Percentiles rank a stretch among this genome's conserved stretches.
These are phyloP conservation scores for Quercus variabilis DNA, from an alignment of 306 rosid species.

Conservation along the genomic window DNA sequence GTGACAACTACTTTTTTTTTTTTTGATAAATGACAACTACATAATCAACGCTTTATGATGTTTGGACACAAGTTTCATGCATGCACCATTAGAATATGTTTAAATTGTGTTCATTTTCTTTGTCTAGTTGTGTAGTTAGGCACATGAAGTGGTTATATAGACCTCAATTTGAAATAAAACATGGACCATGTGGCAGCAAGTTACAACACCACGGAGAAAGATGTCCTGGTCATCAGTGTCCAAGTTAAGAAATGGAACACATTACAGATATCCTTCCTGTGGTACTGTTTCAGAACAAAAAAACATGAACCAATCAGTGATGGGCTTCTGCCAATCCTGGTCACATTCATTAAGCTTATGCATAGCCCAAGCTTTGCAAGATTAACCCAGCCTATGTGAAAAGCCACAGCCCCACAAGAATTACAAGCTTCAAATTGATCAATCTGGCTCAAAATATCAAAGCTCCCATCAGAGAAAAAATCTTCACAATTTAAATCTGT, in stretches of 20 bases:
- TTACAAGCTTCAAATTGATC: neutral
- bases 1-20: neutral
- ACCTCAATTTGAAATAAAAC: neutral
- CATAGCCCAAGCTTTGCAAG: constrained; percentile 2
- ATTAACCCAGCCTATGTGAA: constrained; percentile 9
- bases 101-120: neutral
- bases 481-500: neutral
- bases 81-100: neutral
- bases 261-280: neutral
- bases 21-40: neutral
- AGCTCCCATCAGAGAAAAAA: neutral
- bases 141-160: neutral
- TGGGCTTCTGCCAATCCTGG: neutral
- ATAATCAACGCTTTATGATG: neutral
- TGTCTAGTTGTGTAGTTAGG: neutral
- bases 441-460: constrained; percentile 10
- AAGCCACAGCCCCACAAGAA: constrained; percentile 15
- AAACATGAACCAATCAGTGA: neutral
- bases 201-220: neutral
- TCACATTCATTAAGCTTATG: neutral
- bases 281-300: neutral
- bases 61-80: neutral
- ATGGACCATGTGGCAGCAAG: neutral
- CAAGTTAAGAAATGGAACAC: neutral
- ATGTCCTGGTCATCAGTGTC: neutral